Evolutionary conservation across 495 filamentous ascomycete species (phyloP).

Genomic region (Daldinia decipiens): DNA sequence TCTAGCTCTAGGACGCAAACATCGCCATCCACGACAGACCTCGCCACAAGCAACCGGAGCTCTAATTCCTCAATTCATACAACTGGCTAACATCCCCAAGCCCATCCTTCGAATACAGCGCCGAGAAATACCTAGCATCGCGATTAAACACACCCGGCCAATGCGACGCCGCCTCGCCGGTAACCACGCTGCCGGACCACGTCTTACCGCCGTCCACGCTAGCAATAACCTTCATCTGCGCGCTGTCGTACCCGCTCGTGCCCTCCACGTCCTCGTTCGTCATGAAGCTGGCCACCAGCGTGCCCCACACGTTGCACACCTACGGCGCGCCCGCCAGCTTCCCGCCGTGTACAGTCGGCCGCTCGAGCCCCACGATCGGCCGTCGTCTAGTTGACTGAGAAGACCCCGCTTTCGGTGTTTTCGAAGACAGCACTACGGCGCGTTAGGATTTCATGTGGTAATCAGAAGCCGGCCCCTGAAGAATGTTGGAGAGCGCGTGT

Average conservation of each 20-base stretch:
- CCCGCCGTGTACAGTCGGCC: slow-evolving; percentile 60
- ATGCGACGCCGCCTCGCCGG: slow-evolving; percentile 45
- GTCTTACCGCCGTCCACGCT: slow-evolving; percentile 53
- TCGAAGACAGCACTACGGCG: slow-evolving; percentile 61
- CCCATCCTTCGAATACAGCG: slow-evolving; percentile 31
- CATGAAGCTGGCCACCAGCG: slow-evolving; percentile 68
- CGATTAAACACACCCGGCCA: slow-evolving; percentile 58
- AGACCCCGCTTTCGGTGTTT: slow-evolving; percentile 57
- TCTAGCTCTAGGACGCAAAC: too few species aligned
- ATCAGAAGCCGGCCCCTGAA: too few species aligned
- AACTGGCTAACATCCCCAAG: slow-evolving; percentile 27
- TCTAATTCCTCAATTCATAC: slow-evolving; percentile 24
- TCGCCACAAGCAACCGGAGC: not conserved
- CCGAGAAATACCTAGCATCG: slow-evolving; percentile 26
- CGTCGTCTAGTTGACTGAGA: slow-evolving; percentile 67
- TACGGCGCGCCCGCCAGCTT: slow-evolving; percentile 59
- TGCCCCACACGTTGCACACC: slow-evolving; percentile 66
- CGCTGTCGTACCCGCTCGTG: slow-evolving; percentile 44
- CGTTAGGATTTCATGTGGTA: too few species aligned
- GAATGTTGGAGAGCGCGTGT: too few species aligned
- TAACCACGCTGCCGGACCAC: slow-evolving; percentile 53
- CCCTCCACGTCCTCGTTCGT: slow-evolving; percentile 64
- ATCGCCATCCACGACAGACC: too few species aligned
- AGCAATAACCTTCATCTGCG: slow-evolving; percentile 50
- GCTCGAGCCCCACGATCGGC: slow-evolving; percentile 63